Percentiles rank a stretch among this genome's conserved stretches.
phyloP scores from a whole-genome alignment of 2,329 filamentous ascomycete species.

The Neofusicoccum umdonicola region DNA sequence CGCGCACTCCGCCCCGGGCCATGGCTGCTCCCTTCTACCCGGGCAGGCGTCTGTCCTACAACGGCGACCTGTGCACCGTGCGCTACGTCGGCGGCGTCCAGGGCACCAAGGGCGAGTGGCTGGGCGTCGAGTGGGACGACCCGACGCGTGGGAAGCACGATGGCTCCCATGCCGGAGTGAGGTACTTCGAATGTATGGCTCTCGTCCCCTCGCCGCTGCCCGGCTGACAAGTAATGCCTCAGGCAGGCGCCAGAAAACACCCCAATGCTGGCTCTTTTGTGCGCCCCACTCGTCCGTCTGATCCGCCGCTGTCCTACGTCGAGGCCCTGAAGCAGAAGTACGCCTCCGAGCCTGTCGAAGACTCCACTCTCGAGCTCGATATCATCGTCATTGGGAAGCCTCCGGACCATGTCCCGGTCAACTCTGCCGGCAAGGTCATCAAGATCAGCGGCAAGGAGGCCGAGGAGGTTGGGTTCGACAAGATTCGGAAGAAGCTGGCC shows the following conservation, averaged over 20 bases:
- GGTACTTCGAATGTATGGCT: slow-evolving; percentile 74
- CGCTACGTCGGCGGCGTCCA: slow-evolving; percentile 76
- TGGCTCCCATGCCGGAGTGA: slow-evolving; percentile 73
- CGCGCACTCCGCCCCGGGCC: background rate
- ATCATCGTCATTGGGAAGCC: slow-evolving; percentile 12
- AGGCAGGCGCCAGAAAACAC: slow-evolving; percentile 61
- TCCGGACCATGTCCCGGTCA: slow-evolving; percentile 26
- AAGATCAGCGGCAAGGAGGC: slow-evolving; percentile 78
- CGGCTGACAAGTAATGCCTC: slow-evolving; percentile 19
- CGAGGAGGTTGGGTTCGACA: slow-evolving; percentile 93
- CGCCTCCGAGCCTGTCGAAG: slow-evolving; percentile 52
- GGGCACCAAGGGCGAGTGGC: slow-evolving; percentile 76
- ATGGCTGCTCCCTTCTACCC: slow-evolving; percentile 40
- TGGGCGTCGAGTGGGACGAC: slow-evolving; percentile 98
- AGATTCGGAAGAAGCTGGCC: slow-evolving; percentile 78
- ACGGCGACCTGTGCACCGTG: slow-evolving; percentile 75
- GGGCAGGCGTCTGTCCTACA: slow-evolving; percentile 78
- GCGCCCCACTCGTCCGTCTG: slow-evolving; percentile 68
- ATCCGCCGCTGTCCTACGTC: slow-evolving; percentile 70
- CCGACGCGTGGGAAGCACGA: slow-evolving; percentile 82
- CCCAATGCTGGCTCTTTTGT: slow-evolving; percentile 82
- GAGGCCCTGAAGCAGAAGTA: slow-evolving; percentile 83
- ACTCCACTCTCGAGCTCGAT: background rate
- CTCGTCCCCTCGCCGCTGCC: background rate
- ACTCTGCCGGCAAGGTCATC: slow-evolving; percentile 51